Base-by-base conservation (phyloP, 352 stramenopile species). In the Phytophthora foliorum region DNA sequence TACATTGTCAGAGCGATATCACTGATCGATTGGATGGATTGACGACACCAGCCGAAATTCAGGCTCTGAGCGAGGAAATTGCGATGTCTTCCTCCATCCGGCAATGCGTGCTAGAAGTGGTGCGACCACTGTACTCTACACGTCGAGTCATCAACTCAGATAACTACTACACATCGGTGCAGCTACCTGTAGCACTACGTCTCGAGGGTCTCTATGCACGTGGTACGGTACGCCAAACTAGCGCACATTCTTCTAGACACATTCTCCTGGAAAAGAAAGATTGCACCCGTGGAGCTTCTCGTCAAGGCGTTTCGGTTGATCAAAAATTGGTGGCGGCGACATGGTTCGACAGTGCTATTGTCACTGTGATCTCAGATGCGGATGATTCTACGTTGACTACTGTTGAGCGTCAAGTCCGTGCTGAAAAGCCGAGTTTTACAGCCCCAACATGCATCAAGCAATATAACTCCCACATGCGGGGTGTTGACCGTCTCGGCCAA, bases 61-160 rank as follows among this genome's bases (percentile, higher is more conserved):
- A 57, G 17, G 10, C 31, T 17, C n/a, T 61, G 10, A 36, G 42
- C 45, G 31, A 54, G n/a, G 48, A 63, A 31, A 21, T 68, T 17
- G 46, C 54, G 2, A 9, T 34, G 5, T 27, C 39, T 2, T 44
- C 56, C 4, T 9, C n/a, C 0, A 52, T 67, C n/a, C 54, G 74
- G 27, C 44, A 74, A 25, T 53, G 60, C 27, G 74, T 78, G 17
- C 31, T 78, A 7, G 65, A 78, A 44, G 57, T 81, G 0, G 63
- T 44, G 7, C 55, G 45, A 13, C 70, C 66, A 3, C 34, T 75
- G 11, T 63, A 69, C 55, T 19, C 14, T 16, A 54, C 58, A 3
- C 57, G 61, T 1, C 57, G 74, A 1, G 55, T 77, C 9, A 39
- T 82, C 21, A 77, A 77, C 41, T 69, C 49, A 0, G n/a, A n/a